These are phyloP conservation scores for Carex parvula DNA, from an alignment of 176 grass and related monocot species.

Conservation along the genomic window DNA sequence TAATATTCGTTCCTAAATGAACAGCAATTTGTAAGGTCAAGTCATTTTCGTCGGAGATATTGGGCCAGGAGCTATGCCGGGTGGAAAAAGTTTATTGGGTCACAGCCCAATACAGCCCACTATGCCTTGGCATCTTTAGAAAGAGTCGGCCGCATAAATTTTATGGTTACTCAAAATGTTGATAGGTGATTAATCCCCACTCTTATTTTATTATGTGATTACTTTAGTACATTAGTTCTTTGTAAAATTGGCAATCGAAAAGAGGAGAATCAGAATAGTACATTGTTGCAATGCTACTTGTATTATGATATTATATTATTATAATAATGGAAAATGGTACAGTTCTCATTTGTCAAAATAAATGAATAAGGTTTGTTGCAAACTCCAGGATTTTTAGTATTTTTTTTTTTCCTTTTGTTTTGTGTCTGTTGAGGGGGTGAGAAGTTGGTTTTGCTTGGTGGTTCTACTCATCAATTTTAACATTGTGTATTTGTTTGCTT, in stretches of 20 bases:
- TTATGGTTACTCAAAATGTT: slow-evolving; percentile 94
- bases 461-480: slow-evolving; percentile 13
- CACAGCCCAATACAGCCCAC: slow-evolving; percentile 83
- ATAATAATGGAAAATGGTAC: neutral
- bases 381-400: neutral
- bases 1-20: slow-evolving; percentile 10
- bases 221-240: neutral
- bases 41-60: slow-evolving; percentile 56
- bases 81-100: slow-evolving; percentile 77
- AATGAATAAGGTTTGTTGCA: neutral
- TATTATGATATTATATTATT: neutral
- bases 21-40: slow-evolving; percentile 85
- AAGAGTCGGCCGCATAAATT: slow-evolving; percentile 61
- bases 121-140: slow-evolving; percentile 70
- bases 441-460: neutral
- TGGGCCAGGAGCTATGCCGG: slow-evolving; percentile 98
- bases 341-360: slow-evolving; percentile 6
- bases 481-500: slow-evolving; percentile 26
- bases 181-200: slow-evolving; percentile 50
- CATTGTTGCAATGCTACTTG: neutral
- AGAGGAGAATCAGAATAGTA: neutral
- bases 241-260: neutral
- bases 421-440: neutral
- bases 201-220: neutral
- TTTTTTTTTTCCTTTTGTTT: neutral